Percentiles rank a stretch among this genome's conserved stretches.
Evolutionary conservation across 495 filamentous ascomycete species (phyloP).

Genomic region (Aspergillus funiculosus): DNA sequence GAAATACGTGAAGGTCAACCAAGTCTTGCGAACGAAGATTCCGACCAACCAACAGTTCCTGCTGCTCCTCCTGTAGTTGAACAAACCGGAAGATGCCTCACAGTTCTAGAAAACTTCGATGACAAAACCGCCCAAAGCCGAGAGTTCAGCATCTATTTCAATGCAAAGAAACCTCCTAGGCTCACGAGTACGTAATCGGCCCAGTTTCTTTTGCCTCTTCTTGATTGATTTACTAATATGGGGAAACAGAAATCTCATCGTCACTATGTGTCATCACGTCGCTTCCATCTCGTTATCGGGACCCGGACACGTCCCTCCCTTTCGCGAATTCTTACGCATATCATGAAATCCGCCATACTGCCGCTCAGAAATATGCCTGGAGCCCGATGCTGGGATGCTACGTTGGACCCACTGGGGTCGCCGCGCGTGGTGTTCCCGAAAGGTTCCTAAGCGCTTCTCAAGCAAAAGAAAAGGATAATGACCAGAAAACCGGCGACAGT

Average conservation of each 20-base stretch:
- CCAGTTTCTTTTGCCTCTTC: neutral
- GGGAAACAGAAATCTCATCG: slow-evolving; percentile 38
- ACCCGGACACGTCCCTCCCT: slow-evolving; percentile 69
- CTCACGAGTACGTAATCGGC: slow-evolving; percentile 40
- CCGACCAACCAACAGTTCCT: slow-evolving; percentile 22
- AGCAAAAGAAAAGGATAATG: slow-evolving; percentile 16
- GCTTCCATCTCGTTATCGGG: slow-evolving; percentile 68
- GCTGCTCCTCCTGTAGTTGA: slow-evolving; percentile 41
- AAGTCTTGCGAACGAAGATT: slow-evolving; percentile 11
- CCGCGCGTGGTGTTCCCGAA: slow-evolving; percentile 63
- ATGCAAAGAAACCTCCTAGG: slow-evolving; percentile 45
- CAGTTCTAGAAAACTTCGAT: slow-evolving; percentile 53
- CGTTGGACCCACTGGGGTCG: slow-evolving; percentile 55
- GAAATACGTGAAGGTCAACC: slow-evolving; percentile 15
- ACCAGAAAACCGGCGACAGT: slow-evolving; percentile 6
- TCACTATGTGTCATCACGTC: slow-evolving; percentile 74
- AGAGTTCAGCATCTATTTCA: slow-evolving; percentile 49
- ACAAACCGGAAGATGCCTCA: slow-evolving; percentile 45
- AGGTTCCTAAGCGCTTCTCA: slow-evolving; percentile 48
- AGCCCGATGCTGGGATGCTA: slow-evolving; percentile 71
- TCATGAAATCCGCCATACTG: slow-evolving; percentile 57
- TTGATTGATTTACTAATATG: slow-evolving; percentile 7
- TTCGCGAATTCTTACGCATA: slow-evolving; percentile 72
- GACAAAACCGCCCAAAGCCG: slow-evolving; percentile 44
- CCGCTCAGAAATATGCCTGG: slow-evolving; percentile 61